Percentiles rank a stretch among this genome's conserved stretches.
phyloP scores from a whole-genome alignment of 83 land plant species.

The Picea abies region DNA sequence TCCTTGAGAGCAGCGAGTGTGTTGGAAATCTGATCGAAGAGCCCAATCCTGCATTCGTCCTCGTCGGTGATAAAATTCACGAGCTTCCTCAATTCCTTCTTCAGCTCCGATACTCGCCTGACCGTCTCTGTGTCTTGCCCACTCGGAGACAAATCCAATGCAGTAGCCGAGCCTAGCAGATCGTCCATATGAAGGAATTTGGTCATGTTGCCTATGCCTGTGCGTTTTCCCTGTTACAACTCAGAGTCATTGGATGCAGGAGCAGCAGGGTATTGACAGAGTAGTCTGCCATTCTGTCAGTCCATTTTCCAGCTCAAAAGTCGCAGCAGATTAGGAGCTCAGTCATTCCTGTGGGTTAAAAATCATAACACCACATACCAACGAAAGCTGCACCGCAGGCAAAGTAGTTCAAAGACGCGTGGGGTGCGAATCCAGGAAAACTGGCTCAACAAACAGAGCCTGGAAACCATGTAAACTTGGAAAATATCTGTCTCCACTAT shows the following conservation, averaged over 20 bases:
- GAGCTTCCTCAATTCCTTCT: background rate
- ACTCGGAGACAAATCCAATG: background rate
- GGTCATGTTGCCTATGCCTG: background rate
- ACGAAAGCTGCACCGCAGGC: too few species aligned
- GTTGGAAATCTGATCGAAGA: slow-evolving; percentile 9
- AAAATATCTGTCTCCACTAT: too few species aligned
- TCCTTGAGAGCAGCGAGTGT: background rate
- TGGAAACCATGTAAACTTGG: too few species aligned
- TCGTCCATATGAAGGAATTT: background rate
- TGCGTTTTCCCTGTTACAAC: too few species aligned
- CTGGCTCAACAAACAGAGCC: too few species aligned
- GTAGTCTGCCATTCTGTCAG: background rate
- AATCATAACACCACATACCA: too few species aligned
- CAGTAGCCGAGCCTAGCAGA: background rate
- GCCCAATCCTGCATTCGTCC: background rate
- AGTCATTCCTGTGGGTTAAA: background rate
- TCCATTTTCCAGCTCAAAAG: background rate
- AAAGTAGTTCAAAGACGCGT: too few species aligned
- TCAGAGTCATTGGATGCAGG: background rate
- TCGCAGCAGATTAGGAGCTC: background rate
- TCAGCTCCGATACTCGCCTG: background rate
- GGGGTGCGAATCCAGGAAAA: too few species aligned
- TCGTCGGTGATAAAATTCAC: background rate
- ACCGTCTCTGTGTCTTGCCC: background rate
- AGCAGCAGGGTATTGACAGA: background rate